A percentile compares a stretch with the other conserved stretches of the same genome.
phyloP scores from a whole-genome alignment of 169 alveolate genomes.

The Cardiosporidium cionae region DNA sequence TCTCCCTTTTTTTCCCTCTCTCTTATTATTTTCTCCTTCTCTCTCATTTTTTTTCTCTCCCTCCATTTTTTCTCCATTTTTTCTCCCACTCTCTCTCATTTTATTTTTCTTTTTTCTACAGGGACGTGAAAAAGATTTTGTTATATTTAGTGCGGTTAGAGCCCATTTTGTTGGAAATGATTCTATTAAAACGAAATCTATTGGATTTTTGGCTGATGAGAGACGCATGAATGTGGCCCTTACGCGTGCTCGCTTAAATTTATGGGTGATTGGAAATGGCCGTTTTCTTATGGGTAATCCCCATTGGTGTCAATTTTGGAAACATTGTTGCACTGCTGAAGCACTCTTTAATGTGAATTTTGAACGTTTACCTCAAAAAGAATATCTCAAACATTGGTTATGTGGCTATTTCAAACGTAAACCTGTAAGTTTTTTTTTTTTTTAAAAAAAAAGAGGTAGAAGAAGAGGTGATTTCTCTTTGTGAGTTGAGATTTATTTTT shows the following conservation, averaged over 20 bases:
- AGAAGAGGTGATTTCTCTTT: no score
- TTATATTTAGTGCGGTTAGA: slow-evolving; percentile 36
- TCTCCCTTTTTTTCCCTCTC: no score
- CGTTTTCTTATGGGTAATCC: slow-evolving; percentile 26
- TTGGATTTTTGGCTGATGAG: slow-evolving; percentile 43
- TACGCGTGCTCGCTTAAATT: slow-evolving; percentile 37
- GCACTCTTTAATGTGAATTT: background rate
- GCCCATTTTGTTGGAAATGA: no score
- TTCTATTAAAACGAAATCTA: slow-evolving; percentile 12
- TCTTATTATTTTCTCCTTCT: no score
- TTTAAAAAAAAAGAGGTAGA: no score
- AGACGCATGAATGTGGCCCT: slow-evolving; percentile 48
- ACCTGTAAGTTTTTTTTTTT: no score
- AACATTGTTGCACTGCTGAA: background rate
- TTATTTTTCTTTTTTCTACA: no score
- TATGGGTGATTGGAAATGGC: slow-evolving; percentile 42
- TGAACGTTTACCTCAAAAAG: background rate
- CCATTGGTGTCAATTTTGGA: slow-evolving; percentile 32
- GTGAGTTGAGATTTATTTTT: no score
- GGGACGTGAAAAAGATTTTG: slow-evolving; percentile 46
- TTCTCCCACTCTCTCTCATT: no score
- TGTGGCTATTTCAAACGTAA: background rate
- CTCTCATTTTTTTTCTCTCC: no score
- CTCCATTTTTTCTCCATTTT: no score
- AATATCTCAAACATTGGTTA: background rate